A percentile compares a stretch with the other conserved stretches of the same genome.
phyloP scores from a whole-genome alignment of 768 basidiomycete genomes.

The Suillus alpinus region DNA sequence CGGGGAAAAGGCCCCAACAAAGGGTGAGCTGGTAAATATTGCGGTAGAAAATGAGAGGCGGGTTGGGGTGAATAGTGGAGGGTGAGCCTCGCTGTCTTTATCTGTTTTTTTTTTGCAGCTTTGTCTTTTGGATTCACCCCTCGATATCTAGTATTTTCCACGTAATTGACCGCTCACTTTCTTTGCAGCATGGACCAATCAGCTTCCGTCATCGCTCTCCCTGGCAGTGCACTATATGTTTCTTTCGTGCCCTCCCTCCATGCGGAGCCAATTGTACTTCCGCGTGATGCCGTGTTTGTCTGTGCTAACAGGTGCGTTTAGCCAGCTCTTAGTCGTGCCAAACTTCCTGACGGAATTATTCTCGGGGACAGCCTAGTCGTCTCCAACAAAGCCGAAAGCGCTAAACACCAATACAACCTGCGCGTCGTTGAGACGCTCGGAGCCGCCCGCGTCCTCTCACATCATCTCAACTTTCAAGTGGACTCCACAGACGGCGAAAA shows the following conservation, averaged over 20 bases:
- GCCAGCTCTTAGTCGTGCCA: conserved; percentile 59
- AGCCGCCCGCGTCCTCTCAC: conserved; percentile 71
- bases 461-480: conserved; percentile 46
- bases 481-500: conserved; percentile 24
- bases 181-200: conserved; percentile 83
- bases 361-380: conserved; percentile 47
- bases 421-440: conserved; percentile 90
- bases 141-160: neutral
- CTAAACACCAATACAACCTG: conserved; percentile 80
- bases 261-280: conserved; percentile 66
- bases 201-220: conserved; percentile 75
- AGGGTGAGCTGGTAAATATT: conserved; percentile 74
- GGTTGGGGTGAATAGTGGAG: conserved; percentile 80
- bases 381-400: conserved; percentile 74
- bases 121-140: neutral
- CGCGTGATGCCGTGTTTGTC: conserved; percentile 31
- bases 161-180: conserved; percentile 9
- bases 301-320: conserved; percentile 21
- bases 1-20: conserved; percentile 32
- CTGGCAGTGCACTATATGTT: conserved; percentile 73
- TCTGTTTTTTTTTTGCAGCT: neutral
- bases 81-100: conserved; percentile 41
- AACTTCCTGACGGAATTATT: conserved; percentile 45
- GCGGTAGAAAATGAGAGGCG: conserved; percentile 83
- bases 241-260: conserved; percentile 75